Conservation (phyloP, 2,329 filamentous ascomycete genomes). For the Penicillium sp. region DNA sequence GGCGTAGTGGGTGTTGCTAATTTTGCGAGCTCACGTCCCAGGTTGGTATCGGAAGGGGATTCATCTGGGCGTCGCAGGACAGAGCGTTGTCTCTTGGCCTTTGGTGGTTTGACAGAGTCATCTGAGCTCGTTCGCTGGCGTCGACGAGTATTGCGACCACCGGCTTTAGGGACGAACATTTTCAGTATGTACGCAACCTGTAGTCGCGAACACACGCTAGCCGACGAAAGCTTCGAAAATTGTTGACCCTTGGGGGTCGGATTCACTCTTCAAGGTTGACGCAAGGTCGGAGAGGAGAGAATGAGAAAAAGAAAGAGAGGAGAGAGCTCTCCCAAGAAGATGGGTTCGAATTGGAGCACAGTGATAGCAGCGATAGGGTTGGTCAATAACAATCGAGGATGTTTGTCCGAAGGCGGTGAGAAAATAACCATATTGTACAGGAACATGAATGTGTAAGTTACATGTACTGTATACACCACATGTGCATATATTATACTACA, state of each 20-base stretch:
- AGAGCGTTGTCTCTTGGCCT: slow-evolving; percentile 42
- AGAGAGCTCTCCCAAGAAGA: background rate
- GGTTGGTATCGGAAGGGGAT: slow-evolving; percentile 15
- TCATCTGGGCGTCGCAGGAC: slow-evolving; percentile 33
- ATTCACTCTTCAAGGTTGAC: background rate
- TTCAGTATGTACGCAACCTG: slow-evolving; percentile 7
- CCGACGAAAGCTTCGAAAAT: background rate
- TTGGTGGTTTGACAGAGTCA: slow-evolving; percentile 39
- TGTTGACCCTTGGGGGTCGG: slow-evolving; percentile 3
- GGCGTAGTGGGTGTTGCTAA: slow-evolving; percentile 8
- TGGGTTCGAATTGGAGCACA: slow-evolving; percentile 7
- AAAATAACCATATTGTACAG: background rate
- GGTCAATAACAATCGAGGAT: slow-evolving; percentile 11
- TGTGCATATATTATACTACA: background rate
- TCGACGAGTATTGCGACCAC: slow-evolving; percentile 31
- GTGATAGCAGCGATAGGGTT: slow-evolving; percentile 3
- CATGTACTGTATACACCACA: background rate
- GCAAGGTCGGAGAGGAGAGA: background rate
- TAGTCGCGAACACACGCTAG: slow-evolving; percentile 3
- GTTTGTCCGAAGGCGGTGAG: slow-evolving; percentile 14
- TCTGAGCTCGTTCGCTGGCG: slow-evolving; percentile 38
- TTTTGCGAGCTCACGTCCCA: slow-evolving; percentile 17
- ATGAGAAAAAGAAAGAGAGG: background rate
- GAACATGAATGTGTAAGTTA: background rate
- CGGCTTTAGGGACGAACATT: slow-evolving; percentile 35